Base-by-base conservation (phyloP, 2,329 filamentous ascomycete genomes). In the Neurospora crassa region DNA sequence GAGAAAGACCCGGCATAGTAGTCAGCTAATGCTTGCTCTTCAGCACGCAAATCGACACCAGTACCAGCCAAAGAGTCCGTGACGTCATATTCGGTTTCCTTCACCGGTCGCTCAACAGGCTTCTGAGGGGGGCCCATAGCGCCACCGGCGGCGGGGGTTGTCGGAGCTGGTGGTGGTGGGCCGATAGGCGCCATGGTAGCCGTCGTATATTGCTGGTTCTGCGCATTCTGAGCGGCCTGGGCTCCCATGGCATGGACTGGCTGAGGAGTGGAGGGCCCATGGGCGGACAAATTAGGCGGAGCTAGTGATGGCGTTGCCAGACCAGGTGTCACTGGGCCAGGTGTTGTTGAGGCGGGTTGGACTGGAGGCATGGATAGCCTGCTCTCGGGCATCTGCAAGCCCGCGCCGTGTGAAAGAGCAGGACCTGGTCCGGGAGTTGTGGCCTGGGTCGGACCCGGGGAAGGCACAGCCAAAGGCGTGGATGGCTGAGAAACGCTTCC, bases 21-120 rank as follows among this genome's bases (percentile, higher is more conserved):
- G 72, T 89, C 89, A 67, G 92, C 90, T 79, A 96, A 85, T 75
- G 89, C 92, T 76, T 94, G 92, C 78, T 96, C 93, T 80, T 97
- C 94, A 74, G 93, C 93, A 72, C 91, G 90, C 67, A 97, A 82
- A 82, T 97, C 92, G 74, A 97, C 93, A 68, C 93, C 94, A 18
- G 93, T 95, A 20, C 92, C 92, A 20, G 91, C 90, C 70, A 97
- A 82, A 69, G 94, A 92, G 81, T 97, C 94, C 74, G 91, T 92
- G 67, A 94, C 87, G 77, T 97, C 93, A 76, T 94, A 89, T 71
- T 88, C 83, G 71, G 85, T 84, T 70, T 86, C 85, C 74, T 89
- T 93, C 14, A 87, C 85, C 63, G 89, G 87, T 74, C 85, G 84
- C 71, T 91, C 91, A 20, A 84, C 84, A 71, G 84, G 88, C 77